Conservation (phyloP, 2,329 filamentous ascomycete species). For the Aspergillus latus region DNA sequence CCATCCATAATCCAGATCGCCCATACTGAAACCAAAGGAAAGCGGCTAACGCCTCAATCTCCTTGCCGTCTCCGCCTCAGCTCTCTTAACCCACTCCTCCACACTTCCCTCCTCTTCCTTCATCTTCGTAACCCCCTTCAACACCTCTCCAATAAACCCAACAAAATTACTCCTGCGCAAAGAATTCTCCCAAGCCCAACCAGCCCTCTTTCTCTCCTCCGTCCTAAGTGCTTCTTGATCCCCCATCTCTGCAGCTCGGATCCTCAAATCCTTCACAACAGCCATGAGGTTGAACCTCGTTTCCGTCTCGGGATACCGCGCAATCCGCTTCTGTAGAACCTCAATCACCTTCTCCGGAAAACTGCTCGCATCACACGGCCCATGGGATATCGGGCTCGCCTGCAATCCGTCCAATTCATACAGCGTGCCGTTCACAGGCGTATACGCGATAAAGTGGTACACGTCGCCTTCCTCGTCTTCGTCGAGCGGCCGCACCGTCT, state of each 20-base stretch:
- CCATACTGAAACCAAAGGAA: background rate
- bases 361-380: conserved; percentile 64
- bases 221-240: conserved; percentile 74
- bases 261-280: conserved; percentile 79
- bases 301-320: conserved; percentile 79
- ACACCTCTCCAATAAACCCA: conserved; percentile 84
- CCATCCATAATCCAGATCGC: background rate
- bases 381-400: conserved; percentile 87
- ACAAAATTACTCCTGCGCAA: conserved; percentile 93
- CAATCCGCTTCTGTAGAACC: conserved; percentile 82
- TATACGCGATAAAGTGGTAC: conserved; percentile 98
- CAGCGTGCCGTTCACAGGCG: conserved; percentile 71
- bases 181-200: conserved; percentile 95
- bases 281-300: conserved; percentile 96
- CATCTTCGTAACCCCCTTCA: conserved; percentile 76
- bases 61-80: conserved; percentile 42
- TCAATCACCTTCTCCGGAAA: conserved; percentile 81
- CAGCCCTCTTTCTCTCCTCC: conserved; percentile 78
- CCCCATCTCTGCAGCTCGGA: conserved; percentile 75
- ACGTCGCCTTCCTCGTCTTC: conserved; percentile 79
- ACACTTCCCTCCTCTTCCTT: conserved; percentile 72
- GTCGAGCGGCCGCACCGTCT: conserved; percentile 72
- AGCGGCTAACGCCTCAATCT: background rate
- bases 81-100: conserved; percentile 78
- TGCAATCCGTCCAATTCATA: conserved; percentile 97